Percentiles rank a stretch among this genome's conserved stretches.
Conservation (phyloP, 202 grass and related monocot genomes). For the Schoenoplectus tabernaemontani region DNA sequence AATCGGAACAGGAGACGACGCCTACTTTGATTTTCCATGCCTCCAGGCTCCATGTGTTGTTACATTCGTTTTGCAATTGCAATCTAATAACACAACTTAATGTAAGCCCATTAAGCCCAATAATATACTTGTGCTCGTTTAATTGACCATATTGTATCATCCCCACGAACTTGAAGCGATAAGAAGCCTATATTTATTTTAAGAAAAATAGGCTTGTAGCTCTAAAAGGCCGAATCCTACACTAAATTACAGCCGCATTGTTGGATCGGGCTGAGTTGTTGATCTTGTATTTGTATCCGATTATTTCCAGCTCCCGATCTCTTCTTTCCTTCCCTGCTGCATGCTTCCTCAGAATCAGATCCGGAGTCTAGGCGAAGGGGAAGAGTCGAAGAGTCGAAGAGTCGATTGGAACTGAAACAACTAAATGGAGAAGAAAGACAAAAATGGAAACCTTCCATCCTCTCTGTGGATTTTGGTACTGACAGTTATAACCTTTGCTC, state of each 20-base stretch:
- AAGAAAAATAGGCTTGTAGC: not conserved
- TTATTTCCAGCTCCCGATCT: not conserved
- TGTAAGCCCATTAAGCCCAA: not conserved
- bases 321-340: too few species aligned
- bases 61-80: not conserved
- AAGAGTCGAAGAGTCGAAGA: not conserved
- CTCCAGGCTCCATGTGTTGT: too few species aligned
- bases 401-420: not conserved
- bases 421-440: conserved; percentile 34
- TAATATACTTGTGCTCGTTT: not conserved
- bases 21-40: too few species aligned
- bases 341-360: not conserved
- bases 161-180: too few species aligned
- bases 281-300: not conserved
- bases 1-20: too few species aligned
- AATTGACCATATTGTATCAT: not conserved
- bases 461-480: conserved; percentile 11
- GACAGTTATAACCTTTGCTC: not conserved
- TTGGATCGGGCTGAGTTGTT: not conserved
- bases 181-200: too few species aligned
- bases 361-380: not conserved
- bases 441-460: conserved; percentile 36
- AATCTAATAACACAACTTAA: not conserved
- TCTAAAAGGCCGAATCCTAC: not conserved
- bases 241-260: not conserved